phyloP scores from a whole-genome alignment of 129 eudicot species.

The Flaveria sonorensis region DNA sequence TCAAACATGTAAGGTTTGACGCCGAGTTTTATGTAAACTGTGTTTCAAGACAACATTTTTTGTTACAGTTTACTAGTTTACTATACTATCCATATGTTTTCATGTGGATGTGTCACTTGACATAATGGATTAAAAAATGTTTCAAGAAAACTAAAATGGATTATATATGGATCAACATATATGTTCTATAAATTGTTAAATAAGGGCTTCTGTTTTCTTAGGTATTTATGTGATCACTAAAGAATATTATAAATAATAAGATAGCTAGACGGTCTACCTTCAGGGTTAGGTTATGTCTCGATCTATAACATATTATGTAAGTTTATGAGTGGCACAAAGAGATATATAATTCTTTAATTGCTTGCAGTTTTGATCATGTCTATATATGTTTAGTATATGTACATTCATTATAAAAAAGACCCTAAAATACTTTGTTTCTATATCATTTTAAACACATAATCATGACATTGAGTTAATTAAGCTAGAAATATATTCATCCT shows the following conservation, averaged over 20 bases:
- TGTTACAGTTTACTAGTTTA: no score
- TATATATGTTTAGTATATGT: not conserved
- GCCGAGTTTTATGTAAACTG: not conserved
- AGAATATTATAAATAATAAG: not conserved
- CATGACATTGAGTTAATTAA: not conserved
- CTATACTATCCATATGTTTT: not conserved
- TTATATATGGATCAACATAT: not conserved
- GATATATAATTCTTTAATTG: no score
- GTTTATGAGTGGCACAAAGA: no score
- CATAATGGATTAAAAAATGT: not conserved
- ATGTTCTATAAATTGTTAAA: not conserved
- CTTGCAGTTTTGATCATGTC: no score
- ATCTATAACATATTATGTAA: no score
- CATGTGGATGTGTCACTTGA: not conserved
- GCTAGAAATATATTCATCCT: not conserved
- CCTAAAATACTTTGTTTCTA: not conserved
- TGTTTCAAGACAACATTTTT: not conserved
- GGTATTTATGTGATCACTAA: not conserved
- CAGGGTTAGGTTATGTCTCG: no score
- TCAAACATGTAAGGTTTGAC: not conserved
- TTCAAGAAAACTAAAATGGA: not conserved
- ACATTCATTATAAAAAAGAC: not conserved
- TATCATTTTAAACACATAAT: not conserved
- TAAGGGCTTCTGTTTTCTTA: not conserved
- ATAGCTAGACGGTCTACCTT: no score